Evolutionary conservation across 768 basidiomycete genomes (phyloP), one percentile per base, ranked within the genome.

Genomic region (Pleurotus tuber-regium): DNA sequence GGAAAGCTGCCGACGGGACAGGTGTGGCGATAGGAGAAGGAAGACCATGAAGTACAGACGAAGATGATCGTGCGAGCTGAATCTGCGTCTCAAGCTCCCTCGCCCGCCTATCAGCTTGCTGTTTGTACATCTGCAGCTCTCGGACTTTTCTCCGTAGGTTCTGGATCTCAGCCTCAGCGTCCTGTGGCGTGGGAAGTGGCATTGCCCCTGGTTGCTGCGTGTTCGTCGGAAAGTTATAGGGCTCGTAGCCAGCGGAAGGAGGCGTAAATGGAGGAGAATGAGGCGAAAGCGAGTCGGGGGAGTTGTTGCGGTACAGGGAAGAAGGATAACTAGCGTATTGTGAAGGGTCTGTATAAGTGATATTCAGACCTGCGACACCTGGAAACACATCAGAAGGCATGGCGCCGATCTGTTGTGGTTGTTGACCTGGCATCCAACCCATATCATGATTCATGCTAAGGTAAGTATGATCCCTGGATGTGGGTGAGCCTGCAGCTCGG

Each of bases 121-220:
- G 71, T 59, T 82, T 78, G 54, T 79, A 74, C 50, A 75, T 73
- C 67, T 90, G 86, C 30, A 88, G 75, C 54, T 89, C 83, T 16
- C 70, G 77, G 43, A 89, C 70, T 53, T 72, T 76, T 56, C 75
- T 78, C 33, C 79, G 79, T 23, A 90, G 77, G 24, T 66, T 70
- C 18, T 67, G 71, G 39, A 86, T 63, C 59, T 88, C 85, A 4
- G 75, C 75, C 24, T 82, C 76, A 2, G 67, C 63, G 19, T 58
- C 51, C 59, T 65, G 57, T 19, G 62, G 56, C 21, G 65, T 49
- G 55, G 59, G 54, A 48, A 57, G 42, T 41, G 67, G 63, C n/a
- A n/a, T n/a, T 52, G 9, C 63, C 43, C 48, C 58, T 49, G 62
- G 55, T 38, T 38, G 35, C 54, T 59, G 29, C n/a, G 49, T 39